Percentiles rank a stretch among this genome's conserved stretches.
Evolutionary conservation across 345 rosid species (phyloP).

Genomic region (Lepidium aucheri): DNA sequence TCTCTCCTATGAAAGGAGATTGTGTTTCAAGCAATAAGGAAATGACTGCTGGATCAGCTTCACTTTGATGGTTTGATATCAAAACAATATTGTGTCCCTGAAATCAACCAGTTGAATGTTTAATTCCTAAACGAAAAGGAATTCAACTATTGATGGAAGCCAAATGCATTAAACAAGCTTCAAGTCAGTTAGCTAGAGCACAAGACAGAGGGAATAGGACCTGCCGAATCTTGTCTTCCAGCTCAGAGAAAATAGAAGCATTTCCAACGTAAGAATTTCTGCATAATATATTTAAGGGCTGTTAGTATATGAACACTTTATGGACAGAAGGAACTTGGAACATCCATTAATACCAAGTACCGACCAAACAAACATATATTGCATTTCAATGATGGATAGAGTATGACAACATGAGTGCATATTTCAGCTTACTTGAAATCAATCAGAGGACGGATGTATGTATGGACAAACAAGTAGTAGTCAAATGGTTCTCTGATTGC

Average conservation of each 20-base stretch:
- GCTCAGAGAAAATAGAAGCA: slow-evolving; percentile 51
- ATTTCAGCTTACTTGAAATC: slow-evolving; percentile 64
- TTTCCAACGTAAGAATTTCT: slow-evolving; percentile 91
- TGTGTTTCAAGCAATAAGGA: slow-evolving; percentile 79
- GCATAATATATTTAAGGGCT: slow-evolving; percentile 13
- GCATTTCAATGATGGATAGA: not conserved
- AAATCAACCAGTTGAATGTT: slow-evolving; percentile 17
- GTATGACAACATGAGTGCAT: not conserved
- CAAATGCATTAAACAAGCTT: not conserved
- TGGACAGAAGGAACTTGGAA: slow-evolving; percentile 3
- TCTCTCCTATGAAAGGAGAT: slow-evolving; percentile 54
- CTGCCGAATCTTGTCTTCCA: slow-evolving; percentile 70
- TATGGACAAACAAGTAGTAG: slow-evolving; percentile 90
- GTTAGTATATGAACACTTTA: slow-evolving; percentile 4
- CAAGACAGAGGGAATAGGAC: slow-evolving; percentile 27
- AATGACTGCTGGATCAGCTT: slow-evolving; percentile 93
- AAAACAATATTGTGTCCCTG: slow-evolving; percentile 89
- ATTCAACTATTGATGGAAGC: not conserved
- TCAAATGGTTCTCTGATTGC: slow-evolving; percentile 89
- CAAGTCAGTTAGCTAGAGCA: not conserved
- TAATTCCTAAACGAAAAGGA: not conserved
- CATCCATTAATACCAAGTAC: not conserved
- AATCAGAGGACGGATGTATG: slow-evolving; percentile 73
- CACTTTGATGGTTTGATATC: slow-evolving; percentile 95
- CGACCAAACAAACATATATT: not conserved